phyloP scores from a whole-genome alignment of 2,329 filamentous ascomycete genomes.

The Leptographium lundbergii region DNA sequence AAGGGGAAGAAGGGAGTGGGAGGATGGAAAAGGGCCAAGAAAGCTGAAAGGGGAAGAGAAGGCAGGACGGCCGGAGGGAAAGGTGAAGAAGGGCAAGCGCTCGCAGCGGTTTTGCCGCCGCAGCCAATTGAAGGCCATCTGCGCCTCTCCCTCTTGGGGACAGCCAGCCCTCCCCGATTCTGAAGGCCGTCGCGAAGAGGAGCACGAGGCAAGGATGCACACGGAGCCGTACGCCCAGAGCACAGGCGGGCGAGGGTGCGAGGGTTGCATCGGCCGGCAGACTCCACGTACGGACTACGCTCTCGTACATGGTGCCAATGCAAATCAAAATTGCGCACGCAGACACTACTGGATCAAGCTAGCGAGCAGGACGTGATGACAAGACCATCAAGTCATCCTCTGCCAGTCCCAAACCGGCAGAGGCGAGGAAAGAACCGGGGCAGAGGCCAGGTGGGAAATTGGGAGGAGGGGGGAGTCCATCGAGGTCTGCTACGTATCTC shows the following conservation, averaged over 20 bases:
- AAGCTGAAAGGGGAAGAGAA: neutral
- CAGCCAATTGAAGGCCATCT: neutral
- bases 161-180: neutral
- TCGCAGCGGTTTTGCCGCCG: neutral
- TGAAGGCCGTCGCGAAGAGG: neutral
- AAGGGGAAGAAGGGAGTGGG: neutral
- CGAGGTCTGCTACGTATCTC: neutral
- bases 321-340: neutral
- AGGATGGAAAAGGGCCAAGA: no score
- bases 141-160: neutral
- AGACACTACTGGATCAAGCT: neutral
- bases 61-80: neutral
- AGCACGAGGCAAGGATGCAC: neutral
- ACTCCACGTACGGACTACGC: neutral
- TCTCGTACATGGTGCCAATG: neutral
- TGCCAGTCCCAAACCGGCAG: neutral
- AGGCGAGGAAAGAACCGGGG: neutral
- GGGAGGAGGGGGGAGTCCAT: neutral
- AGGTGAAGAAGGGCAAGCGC: neutral
- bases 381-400: neutral
- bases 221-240: neutral
- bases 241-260: neutral
- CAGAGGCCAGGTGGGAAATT: neutral
- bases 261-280: neutral
- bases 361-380: neutral